Percentiles rank a stretch among this genome's conserved stretches.
Conservation (phyloP, 306 rosid species). For the Spatholobus suberectus region DNA sequence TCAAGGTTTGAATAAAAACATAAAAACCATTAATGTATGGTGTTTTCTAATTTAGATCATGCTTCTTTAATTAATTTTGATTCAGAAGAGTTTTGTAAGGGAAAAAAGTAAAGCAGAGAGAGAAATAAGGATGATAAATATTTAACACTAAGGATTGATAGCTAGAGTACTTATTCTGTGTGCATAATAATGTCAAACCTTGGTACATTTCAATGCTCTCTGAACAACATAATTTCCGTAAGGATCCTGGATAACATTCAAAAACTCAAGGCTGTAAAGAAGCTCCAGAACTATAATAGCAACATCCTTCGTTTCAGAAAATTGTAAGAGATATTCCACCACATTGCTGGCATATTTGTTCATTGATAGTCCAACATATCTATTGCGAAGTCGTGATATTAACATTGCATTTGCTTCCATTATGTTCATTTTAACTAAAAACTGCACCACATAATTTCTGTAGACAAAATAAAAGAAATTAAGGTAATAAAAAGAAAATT, state of each 20-base stretch:
- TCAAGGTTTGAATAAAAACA: not conserved
- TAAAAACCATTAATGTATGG: not conserved
- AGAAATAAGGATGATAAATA: not conserved
- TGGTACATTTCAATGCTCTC: conserved; percentile 31
- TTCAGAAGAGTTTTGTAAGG: not conserved
- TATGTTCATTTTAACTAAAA: not conserved
- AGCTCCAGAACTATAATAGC: conserved; percentile 37
- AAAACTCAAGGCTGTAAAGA: conserved; percentile 4
- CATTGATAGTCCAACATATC: conserved; percentile 46
- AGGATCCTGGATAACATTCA: conserved; percentile 35
- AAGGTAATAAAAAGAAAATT: not conserved
- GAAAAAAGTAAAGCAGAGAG: too few species aligned
- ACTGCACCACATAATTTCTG: conserved; percentile 63
- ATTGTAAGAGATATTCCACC: conserved; percentile 40
- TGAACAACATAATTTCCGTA: conserved; percentile 60
- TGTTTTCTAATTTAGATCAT: not conserved
- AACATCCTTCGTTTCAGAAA: not conserved
- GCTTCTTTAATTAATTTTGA: not conserved
- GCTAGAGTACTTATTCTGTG: not conserved
- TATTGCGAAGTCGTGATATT: conserved; percentile 13
- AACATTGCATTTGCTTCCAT: not conserved
- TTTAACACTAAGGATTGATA: not conserved
- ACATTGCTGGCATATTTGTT: conserved; percentile 58
- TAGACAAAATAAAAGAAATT: not conserved
- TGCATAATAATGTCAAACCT: conserved; percentile 33